A percentile compares a stretch with the other conserved stretches of the same genome.
Conservation (phyloP, 305 asterid species). For the Fraxinus angustifolia region DNA sequence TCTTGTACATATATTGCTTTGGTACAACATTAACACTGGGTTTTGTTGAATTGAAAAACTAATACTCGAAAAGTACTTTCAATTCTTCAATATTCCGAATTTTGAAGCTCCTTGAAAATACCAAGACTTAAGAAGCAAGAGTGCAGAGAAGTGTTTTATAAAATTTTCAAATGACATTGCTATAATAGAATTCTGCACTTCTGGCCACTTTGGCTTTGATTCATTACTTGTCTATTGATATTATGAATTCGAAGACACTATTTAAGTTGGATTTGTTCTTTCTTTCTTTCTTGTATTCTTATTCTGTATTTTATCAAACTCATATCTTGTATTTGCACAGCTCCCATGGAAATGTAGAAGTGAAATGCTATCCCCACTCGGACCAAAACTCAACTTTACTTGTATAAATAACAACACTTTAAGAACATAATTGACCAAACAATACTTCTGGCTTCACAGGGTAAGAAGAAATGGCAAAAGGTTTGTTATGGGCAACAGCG, state of each 20-base stretch:
- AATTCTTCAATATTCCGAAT: not conserved
- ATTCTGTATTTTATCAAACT: not conserved
- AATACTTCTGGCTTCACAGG: not conserved
- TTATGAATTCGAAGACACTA: not conserved
- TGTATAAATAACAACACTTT: not conserved
- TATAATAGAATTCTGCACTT: not conserved
- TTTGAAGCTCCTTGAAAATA: not conserved
- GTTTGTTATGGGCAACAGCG: constrained; percentile 83
- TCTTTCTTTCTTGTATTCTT: not conserved
- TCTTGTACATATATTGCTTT: not conserved
- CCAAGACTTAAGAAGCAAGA: not conserved
- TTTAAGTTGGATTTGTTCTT: not conserved
- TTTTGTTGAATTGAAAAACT: not conserved
- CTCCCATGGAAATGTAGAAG: not conserved
- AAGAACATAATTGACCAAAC: not conserved
- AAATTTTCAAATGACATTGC: not conserved
- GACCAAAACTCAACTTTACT: not conserved
- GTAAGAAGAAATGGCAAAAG: constrained; percentile 45
- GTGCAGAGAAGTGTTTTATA: not conserved
- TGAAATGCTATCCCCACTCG: not conserved
- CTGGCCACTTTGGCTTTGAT: not conserved
- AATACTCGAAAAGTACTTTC: not conserved
- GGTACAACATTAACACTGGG: not conserved
- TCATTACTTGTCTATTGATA: not conserved
- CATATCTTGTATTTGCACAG: not conserved